Base-by-base conservation (phyloP, 2,329 filamentous ascomycete species). In the Talaromyces verruculosus region DNA sequence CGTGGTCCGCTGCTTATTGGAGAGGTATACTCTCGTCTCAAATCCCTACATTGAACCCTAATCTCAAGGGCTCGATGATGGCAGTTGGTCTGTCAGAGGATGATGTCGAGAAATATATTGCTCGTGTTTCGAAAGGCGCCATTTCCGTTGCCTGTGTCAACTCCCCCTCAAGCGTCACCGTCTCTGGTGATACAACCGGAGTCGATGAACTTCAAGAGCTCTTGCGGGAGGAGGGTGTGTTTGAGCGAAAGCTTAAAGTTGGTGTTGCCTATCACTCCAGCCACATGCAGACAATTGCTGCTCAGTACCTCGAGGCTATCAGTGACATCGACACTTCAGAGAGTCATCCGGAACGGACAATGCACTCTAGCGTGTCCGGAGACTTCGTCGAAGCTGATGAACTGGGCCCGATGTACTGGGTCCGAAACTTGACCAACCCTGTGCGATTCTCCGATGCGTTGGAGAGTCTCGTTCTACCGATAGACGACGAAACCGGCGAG, bases 11-110 rank as follows among this genome's bases (percentile, higher is more conserved):
- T 11, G 84, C 84, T 1, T 87, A 86, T 69, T 69, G 74, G 67
- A 59, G 78, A 67, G 71, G 76, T 10, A 53, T 67, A 67, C 62
- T 70, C 49, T 71, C 80, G 76, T 82, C 19, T 83, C 82, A 2
- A 76, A 79, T 37, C 68, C 70, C 57, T 22, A 47, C 3, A 47
- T 41, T 33, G 5, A 67, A 39, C 67, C 63, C 51, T 61, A n/a
- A 43, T 11, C 70, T 10, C 64, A 70, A 51, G 33, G 85, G 85
- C 0, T 75, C 80, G 7, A 88, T 88, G 86, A 78, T 87, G 72
- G 85, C 85, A 0, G 83, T 86, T 2, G 85, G 67, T 5, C 55
- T 70, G 1, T 63, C 67, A 5, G 55, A 64, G 10, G 67, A 69
- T 3, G 68, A 73, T 0, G 69, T 70, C 2, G 22, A 67, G 73